A percentile compares a stretch with the other conserved stretches of the same genome.
Evolutionary conservation across 352 stramenopile species (phyloP).

Genomic region (Phytophthora kernoviae): DNA sequence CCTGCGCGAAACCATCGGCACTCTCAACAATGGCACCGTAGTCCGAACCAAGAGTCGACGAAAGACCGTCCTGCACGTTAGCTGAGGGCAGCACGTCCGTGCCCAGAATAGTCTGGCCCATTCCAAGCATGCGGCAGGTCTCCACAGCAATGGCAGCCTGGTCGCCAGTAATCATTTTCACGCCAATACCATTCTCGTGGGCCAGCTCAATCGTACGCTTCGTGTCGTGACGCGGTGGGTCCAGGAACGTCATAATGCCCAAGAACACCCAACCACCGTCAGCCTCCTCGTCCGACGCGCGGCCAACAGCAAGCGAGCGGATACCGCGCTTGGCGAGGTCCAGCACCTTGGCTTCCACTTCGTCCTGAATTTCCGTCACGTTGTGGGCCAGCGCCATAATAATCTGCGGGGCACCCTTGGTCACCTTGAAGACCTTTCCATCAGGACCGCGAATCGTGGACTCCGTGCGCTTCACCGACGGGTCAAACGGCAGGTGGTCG

Average conservation of each 20-base stretch:
- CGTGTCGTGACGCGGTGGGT: constrained; percentile 95
- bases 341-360: constrained; percentile 88
- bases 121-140: constrained; percentile 91
- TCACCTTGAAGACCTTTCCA: constrained; percentile 91
- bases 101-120: constrained; percentile 88
- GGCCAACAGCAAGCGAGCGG: constrained; percentile 87
- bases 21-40: constrained; percentile 90
- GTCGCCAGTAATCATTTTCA: constrained; percentile 98
- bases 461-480: constrained; percentile 92
- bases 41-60: constrained; percentile 48
- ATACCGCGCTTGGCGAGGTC: constrained; percentile 89
- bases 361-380: constrained; percentile 77
- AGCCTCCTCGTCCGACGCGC: constrained; percentile 75
- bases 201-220: constrained; percentile 92
- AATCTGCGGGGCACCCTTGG: constrained; percentile 95
- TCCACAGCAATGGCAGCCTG: constrained; percentile 94
- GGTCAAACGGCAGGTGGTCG: constrained; percentile 85
- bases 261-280: constrained; percentile 93
- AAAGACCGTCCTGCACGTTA: constrained; percentile 70
- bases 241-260: constrained; percentile 95
- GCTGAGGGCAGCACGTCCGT: constrained; percentile 73
- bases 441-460: constrained; percentile 84
- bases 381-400: constrained; percentile 87
- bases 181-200: constrained; percentile 90
- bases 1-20: constrained; percentile 94